A percentile compares a stretch with the other conserved stretches of the same genome.
Evolutionary conservation across 306 rosid species (phyloP).

Genomic region (Fragaria nilgerrensis): DNA sequence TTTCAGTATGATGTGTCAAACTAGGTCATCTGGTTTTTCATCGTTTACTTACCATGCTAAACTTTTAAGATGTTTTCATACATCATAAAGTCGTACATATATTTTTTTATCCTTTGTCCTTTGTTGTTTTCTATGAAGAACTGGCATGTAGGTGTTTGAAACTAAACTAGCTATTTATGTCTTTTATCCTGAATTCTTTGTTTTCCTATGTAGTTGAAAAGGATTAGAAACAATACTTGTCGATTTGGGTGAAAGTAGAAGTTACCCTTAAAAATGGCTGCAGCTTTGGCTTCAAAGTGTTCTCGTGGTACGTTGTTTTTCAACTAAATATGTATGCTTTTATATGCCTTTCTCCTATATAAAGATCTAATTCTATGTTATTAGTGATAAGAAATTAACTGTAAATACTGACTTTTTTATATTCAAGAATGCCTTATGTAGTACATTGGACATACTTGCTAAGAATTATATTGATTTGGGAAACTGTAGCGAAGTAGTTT

Average conservation of each 20-base stretch:
- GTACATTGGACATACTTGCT: background rate
- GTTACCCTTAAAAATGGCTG: conserved; percentile 26
- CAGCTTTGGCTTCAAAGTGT: conserved; percentile 32
- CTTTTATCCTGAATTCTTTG: background rate
- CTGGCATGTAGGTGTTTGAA: background rate
- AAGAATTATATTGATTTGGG: background rate
- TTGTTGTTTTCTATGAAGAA: background rate
- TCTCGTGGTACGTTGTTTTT: conserved; percentile 29
- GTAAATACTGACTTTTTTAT: background rate
- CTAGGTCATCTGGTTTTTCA: background rate
- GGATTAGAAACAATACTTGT: background rate
- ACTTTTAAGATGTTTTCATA: background rate
- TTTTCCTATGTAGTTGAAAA: background rate
- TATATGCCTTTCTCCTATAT: background rate
- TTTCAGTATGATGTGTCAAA: background rate
- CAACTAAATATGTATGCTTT: background rate
- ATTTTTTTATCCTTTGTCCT: background rate
- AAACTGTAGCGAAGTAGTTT: background rate
- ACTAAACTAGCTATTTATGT: background rate
- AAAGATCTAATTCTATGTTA: background rate
- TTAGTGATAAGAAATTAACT: background rate
- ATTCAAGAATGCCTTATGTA: background rate
- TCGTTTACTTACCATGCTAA: background rate
- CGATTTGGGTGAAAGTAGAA: background rate
- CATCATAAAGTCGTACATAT: background rate